Conservation (phyloP, 78 protist genomes). For the Trichosphaerium sp. region DNA sequence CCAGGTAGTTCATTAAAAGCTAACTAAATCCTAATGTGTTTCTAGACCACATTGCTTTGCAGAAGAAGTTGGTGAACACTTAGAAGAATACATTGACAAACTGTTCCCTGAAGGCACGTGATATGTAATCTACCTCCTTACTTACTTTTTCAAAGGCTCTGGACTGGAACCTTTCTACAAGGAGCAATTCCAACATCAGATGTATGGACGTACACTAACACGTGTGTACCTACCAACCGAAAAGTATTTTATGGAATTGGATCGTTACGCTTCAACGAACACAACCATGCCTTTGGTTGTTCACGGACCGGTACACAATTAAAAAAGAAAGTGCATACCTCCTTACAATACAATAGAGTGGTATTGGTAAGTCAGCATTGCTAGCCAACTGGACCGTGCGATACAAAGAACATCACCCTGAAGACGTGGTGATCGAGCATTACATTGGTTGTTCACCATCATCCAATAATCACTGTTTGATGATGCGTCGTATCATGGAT, state of each 20-base stretch:
- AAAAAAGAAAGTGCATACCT: background rate
- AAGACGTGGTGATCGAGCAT: slow-evolving; percentile 15
- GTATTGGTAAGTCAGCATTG: slow-evolving; percentile 14
- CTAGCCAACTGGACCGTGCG: slow-evolving; percentile 35
- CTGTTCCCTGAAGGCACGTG: slow-evolving; percentile 28
- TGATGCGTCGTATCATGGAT: slow-evolving; percentile 25
- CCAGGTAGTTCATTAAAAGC: too few relatives aligned
- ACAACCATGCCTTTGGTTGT: slow-evolving; percentile 3
- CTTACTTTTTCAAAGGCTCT: background rate
- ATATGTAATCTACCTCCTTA: too few relatives aligned
- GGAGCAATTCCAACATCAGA: slow-evolving; percentile 37
- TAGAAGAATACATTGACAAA: slow-evolving; percentile 30
- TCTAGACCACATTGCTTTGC: slow-evolving; percentile 28
- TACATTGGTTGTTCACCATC: slow-evolving; percentile 42
- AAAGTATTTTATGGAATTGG: slow-evolving; percentile 11
- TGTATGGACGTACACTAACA: slow-evolving; percentile 3
- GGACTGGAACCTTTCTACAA: background rate
- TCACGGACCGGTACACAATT: slow-evolving; percentile 24
- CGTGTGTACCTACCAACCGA: slow-evolving; percentile 22
- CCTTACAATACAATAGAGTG: background rate
- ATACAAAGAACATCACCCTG: slow-evolving; percentile 53
- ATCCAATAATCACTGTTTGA: slow-evolving; percentile 8
- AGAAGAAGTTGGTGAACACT: slow-evolving; percentile 38
- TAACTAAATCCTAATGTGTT: too few relatives aligned
- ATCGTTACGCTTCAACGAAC: slow-evolving; percentile 1